Evolutionary conservation across 2,329 filamentous ascomycete species (phyloP).

Genomic region (Penicillium sp.): DNA sequence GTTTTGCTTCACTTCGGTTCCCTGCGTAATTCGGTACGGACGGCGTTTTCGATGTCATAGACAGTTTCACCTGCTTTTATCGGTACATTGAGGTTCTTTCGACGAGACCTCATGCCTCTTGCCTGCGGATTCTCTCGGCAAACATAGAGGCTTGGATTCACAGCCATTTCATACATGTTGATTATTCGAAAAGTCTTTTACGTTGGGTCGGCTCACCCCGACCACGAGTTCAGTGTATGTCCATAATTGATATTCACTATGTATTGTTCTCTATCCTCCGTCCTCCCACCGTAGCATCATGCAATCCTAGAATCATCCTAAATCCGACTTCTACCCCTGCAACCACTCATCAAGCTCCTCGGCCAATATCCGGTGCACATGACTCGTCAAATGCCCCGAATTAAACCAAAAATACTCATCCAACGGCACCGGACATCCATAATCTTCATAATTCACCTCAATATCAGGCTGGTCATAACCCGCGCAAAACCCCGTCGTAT

Average conservation of each 20-base stretch:
- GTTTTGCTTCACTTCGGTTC: slow-evolving; percentile 19
- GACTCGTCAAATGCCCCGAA: slow-evolving; percentile 47
- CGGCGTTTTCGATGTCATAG: slow-evolving; percentile 42
- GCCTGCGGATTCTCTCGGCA: slow-evolving; percentile 3
- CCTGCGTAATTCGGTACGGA: slow-evolving; percentile 38
- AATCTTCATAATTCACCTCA: slow-evolving; percentile 40
- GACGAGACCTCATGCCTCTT: slow-evolving; percentile 5
- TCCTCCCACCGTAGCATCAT: not conserved
- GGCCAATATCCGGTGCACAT: slow-evolving; percentile 42
- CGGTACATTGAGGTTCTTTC: slow-evolving; percentile 8
- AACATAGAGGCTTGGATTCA: slow-evolving; percentile 13
- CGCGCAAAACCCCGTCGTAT: slow-evolving; percentile 47
- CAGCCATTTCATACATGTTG: slow-evolving; percentile 18
- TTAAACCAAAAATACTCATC: slow-evolving; percentile 51
- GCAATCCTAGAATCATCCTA: not conserved
- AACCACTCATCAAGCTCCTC: slow-evolving; percentile 19
- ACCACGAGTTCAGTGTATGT: slow-evolving; percentile 6
- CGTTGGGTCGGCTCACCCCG: not conserved
- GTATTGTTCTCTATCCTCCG: not conserved
- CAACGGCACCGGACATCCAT: slow-evolving; percentile 46
- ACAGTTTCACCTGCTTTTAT: slow-evolving; percentile 31
- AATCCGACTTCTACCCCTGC: slow-evolving; percentile 3
- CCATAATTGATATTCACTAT: slow-evolving; percentile 9
- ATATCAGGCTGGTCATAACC: slow-evolving; percentile 50
- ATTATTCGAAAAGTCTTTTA: slow-evolving; percentile 22